A percentile compares a stretch with the other conserved stretches of the same genome.
Conservation (phyloP, 805 yeast genomes). For the Ogataea neopini region DNA sequence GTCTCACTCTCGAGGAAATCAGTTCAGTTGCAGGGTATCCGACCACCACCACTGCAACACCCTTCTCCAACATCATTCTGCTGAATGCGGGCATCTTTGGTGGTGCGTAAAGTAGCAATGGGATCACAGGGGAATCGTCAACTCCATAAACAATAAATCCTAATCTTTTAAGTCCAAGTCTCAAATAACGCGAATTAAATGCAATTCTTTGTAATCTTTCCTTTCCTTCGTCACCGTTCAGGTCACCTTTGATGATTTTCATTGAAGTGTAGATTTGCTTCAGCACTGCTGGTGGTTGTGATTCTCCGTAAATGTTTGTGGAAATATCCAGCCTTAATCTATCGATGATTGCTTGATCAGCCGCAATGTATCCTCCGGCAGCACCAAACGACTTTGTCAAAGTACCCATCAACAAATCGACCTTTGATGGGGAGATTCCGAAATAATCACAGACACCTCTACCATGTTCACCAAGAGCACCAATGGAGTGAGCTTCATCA, state of each 20-base stretch:
- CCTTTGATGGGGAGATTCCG: conserved; percentile 68
- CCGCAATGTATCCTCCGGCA: conserved; percentile 97
- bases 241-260: conserved; percentile 73
- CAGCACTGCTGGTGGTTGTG: conserved; percentile 88
- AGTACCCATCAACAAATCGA: conserved; percentile 96
- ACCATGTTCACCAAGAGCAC: conserved; percentile 96
- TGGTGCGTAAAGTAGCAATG: conserved; percentile 83
- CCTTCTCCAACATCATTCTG: conserved; percentile 72
- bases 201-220: conserved; percentile 92
- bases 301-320: conserved; percentile 77
- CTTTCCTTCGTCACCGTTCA: conserved; percentile 90
- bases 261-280: conserved; percentile 84
- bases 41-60: conserved; percentile 92
- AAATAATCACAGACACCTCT: conserved; percentile 95
- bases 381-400: conserved; percentile 98
- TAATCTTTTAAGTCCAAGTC: conserved; percentile 85
- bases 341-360: conserved; percentile 65
- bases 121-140: conserved; percentile 96
- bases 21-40: conserved; percentile 98
- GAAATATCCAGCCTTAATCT: conserved; percentile 71
- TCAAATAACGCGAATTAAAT: conserved; percentile 89
- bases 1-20: conserved; percentile 83
- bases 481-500: conserved; percentile 98
- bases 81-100: conserved; percentile 93
- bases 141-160: conserved; percentile 95